Evolutionary conservation across 306 rosid genomes (phyloP).

Genomic region (Medicago arabica): DNA sequence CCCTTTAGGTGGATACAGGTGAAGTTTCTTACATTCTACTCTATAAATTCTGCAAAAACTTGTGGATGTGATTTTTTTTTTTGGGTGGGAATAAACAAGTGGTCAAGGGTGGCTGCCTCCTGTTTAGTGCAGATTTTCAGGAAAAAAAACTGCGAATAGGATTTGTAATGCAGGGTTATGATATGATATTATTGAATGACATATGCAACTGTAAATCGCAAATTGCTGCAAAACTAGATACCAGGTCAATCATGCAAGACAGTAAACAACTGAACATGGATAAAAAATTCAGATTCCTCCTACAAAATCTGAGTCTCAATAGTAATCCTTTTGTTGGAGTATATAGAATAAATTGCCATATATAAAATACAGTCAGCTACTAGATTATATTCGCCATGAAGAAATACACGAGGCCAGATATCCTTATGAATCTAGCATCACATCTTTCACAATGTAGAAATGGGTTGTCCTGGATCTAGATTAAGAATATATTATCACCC

Average conservation of each 20-base stretch:
- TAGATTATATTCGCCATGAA: conserved; percentile 8
- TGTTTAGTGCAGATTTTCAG: background rate
- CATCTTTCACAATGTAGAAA: conserved; percentile 22
- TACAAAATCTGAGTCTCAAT: conserved; percentile 3
- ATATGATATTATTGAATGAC: conserved; percentile 3
- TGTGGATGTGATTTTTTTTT: conserved; percentile 9
- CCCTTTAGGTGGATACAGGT: conserved; percentile 99
- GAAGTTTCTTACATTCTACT: conserved; percentile 46
- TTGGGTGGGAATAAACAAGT: background rate
- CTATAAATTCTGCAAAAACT: conserved; percentile 21
- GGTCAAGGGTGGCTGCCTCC: background rate
- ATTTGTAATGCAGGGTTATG: too few relatives aligned
- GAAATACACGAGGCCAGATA: conserved; percentile 26
- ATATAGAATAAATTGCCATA: conserved; percentile 15
- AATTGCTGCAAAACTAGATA: conserved; percentile 25
- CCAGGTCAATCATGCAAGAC: conserved; percentile 26
- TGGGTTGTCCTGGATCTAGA: conserved; percentile 30
- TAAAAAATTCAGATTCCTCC: conserved; percentile 4
- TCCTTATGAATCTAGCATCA: conserved; percentile 34
- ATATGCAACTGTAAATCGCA: background rate
- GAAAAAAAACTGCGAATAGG: background rate
- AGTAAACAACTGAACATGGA: background rate
- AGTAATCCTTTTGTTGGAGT: background rate
- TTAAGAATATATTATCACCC: conserved; percentile 21
- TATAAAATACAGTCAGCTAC: conserved; percentile 17